Base-by-base conservation (phyloP, 352 stramenopile species). In the Thalassiosira hispida region DNA sequence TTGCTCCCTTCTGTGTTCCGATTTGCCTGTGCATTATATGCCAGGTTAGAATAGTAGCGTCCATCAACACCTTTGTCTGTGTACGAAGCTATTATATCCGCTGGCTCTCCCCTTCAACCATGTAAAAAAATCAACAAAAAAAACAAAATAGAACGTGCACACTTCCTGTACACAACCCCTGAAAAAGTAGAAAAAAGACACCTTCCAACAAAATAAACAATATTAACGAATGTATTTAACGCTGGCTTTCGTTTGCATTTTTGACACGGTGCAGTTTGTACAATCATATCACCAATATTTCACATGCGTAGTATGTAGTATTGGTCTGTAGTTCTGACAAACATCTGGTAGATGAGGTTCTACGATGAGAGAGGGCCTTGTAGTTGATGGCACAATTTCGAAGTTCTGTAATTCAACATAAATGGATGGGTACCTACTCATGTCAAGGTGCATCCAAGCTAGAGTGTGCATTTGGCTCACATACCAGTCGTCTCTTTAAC, bases 121-220 rank as follows among this genome's bases (percentile, higher is more conserved):
- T 44, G 42, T 49, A 67, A 55, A 67, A 55, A 62, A 70, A 67
- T n/a, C 18, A 20, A 77, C 60, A 77, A 77, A 77, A 62, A 77
- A 22, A 44, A 64, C 56, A 77, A 70, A 77, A 70, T 53, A 65
- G 8, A 22, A 31, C 29, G 27, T 62, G 23, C 59, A 71, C 33
- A 64, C 25, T 31, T 44, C 33, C 44, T 63, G 44, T 62, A 63
- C 47, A 57, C 53, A 56, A 62, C 63, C 27, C 5, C 12, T 20
- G 60, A 73, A 65, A 22, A 47, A 56, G 27, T 47, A 56, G 59
- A 46, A 65, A 65, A 40, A 61, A 61, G 23, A 38, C 6, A 60
- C 9, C 25, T n/a, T 22, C 51, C n/a, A 7, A 42, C 11, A 59
- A 66, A 66, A 38, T 57, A 56, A 57, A 9, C 7, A 18, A 69